Evolutionary conservation across 2,329 filamentous ascomycete genomes (phyloP).

Genomic region (Cercospora sp.): DNA sequence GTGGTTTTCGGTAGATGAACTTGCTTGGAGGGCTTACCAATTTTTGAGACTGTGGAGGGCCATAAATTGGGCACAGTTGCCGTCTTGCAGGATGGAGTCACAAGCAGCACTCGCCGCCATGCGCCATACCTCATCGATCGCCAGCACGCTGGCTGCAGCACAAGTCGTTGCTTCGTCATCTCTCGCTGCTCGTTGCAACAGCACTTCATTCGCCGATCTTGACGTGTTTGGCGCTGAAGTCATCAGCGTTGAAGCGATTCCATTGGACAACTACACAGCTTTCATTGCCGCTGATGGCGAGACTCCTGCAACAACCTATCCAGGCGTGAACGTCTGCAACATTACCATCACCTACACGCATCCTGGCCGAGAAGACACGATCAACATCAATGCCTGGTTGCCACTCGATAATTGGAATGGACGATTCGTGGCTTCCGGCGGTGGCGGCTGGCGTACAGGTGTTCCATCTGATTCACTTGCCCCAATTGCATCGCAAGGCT

Average conservation of each 20-base stretch:
- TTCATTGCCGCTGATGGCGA: background rate
- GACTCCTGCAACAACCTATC: background rate
- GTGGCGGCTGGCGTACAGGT: conserved; percentile 40
- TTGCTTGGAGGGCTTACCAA: background rate
- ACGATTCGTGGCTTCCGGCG: conserved; percentile 44
- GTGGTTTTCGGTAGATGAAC: background rate
- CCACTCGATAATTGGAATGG: conserved; percentile 40
- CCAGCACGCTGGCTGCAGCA: background rate
- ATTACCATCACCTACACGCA: conserved; percentile 45
- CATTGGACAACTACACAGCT: conserved; percentile 9
- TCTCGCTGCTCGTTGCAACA: conserved; percentile 4
- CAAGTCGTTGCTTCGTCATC: background rate
- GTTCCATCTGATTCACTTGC: conserved; percentile 19
- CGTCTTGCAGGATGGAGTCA: conserved; percentile 7
- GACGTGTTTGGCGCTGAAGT: conserved; percentile 17
- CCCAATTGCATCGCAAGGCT: conserved; percentile 30
- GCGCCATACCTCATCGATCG: background rate
- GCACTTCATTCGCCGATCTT: background rate
- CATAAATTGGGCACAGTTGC: background rate
- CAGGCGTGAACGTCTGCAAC: conserved; percentile 38
- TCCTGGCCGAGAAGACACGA: conserved; percentile 39
- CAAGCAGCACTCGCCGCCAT: conserved; percentile 10
- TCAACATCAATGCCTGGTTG: conserved; percentile 40
- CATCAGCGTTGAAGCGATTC: conserved; percentile 2
- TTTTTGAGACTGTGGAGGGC: background rate